Conservation (phyloP, 2,329 filamentous ascomycete species). For the Botryotinia convoluta region DNA sequence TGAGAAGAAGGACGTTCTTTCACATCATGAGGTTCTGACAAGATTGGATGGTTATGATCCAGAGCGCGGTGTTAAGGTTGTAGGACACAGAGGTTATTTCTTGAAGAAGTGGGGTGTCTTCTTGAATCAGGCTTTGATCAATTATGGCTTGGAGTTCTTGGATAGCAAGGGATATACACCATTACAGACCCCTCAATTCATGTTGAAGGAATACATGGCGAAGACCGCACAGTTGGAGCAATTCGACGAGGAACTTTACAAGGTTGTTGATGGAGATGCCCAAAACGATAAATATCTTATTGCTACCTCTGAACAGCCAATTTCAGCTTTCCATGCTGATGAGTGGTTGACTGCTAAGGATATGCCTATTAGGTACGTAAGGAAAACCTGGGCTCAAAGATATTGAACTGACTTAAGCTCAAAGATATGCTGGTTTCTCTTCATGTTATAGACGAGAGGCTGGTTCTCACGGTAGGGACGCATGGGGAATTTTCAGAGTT, state of each 20-base stretch:
- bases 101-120: slow-evolving; percentile 86
- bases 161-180: slow-evolving; percentile 76
- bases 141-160: slow-evolving; percentile 91
- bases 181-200: slow-evolving; percentile 87
- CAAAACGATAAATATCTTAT: slow-evolving; percentile 79
- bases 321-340: slow-evolving; percentile 87
- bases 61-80: slow-evolving; percentile 88
- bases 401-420: slow-evolving; percentile 17
- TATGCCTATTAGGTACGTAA: slow-evolving; percentile 74
- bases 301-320: slow-evolving; percentile 89
- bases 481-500: slow-evolving; percentile 97
- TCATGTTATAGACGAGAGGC: slow-evolving; percentile 97
- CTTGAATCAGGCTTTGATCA: slow-evolving; percentile 88
- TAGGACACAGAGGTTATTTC: slow-evolving; percentile 93
- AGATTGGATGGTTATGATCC: slow-evolving; percentile 89
- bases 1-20: slow-evolving; percentile 75
- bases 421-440: slow-evolving; percentile 76
- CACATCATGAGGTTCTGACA: slow-evolving; percentile 90
- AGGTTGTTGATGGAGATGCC: slow-evolving; percentile 84
- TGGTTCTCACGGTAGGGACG: slow-evolving; percentile 85
- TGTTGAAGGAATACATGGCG: slow-evolving; percentile 93
- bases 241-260: slow-evolving; percentile 98
- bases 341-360: slow-evolving; percentile 88
- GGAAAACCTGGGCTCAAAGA: not conserved
- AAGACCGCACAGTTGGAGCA: slow-evolving; percentile 97